phyloP scores from a whole-genome alignment of 768 basidiomycete species.

The Podaxis sp. region DNA sequence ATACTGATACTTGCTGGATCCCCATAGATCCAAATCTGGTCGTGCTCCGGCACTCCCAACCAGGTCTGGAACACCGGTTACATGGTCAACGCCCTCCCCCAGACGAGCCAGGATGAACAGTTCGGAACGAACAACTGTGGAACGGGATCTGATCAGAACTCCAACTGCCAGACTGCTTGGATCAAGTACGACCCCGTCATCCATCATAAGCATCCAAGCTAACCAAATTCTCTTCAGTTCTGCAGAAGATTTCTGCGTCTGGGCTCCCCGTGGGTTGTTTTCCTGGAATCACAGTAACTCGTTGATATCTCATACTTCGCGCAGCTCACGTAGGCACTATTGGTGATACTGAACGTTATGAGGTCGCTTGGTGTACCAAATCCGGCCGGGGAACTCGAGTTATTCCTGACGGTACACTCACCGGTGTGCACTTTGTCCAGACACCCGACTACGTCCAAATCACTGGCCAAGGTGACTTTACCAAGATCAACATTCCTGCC shows the following conservation, averaged over 20 bases:
- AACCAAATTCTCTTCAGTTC: constrained; percentile 36
- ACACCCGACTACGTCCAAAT: constrained; percentile 66
- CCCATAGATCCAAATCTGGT: constrained; percentile 46
- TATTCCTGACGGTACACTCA: constrained; percentile 66
- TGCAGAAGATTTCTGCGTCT: constrained; percentile 68
- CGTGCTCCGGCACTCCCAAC: constrained; percentile 43
- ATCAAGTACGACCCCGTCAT: constrained; percentile 47
- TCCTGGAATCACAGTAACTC: neutral
- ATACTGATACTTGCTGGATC: neutral
- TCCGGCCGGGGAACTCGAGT: constrained; percentile 69
- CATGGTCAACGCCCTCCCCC: constrained; percentile 38
- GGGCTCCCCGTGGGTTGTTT: constrained; percentile 51
- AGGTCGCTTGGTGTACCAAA: constrained; percentile 78
- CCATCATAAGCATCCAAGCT: constrained; percentile 22
- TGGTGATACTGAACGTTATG: constrained; percentile 65
- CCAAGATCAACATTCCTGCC: constrained; percentile 55
- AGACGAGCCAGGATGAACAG: constrained; percentile 58
- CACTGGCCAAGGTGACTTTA: constrained; percentile 68
- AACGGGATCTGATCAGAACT: constrained; percentile 50
- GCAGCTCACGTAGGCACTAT: constrained; percentile 47
- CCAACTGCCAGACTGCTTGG: constrained; percentile 70
- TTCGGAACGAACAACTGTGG: constrained; percentile 71
- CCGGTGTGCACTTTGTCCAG: constrained; percentile 68
- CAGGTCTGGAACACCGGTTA: constrained; percentile 58
- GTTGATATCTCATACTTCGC: neutral